phyloP scores from a whole-genome alignment of 345 rosid species.

The Citrus mangshanensis region DNA sequence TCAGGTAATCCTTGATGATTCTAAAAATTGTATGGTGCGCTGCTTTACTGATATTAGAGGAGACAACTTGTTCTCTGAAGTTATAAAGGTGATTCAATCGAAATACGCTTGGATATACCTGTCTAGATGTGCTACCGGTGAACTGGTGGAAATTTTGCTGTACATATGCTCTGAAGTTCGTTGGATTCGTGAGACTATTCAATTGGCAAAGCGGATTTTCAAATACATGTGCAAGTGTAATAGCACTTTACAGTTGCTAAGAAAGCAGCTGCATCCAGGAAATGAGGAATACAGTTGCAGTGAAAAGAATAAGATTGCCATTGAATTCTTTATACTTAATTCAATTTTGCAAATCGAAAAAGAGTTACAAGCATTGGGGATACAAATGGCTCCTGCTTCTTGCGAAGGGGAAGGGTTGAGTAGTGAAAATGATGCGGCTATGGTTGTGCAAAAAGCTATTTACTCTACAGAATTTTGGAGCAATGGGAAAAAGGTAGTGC shows the following conservation, averaged over 20 bases:
- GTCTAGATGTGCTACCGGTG: not conserved
- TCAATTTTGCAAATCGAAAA: slow-evolving; percentile 6
- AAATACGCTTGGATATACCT: not conserved
- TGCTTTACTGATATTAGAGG: not conserved
- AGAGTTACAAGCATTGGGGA: not conserved
- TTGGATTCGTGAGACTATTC: not conserved
- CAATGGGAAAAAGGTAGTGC: slow-evolving; percentile 4
- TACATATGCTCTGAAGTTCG: not conserved
- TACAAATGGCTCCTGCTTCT: not conserved
- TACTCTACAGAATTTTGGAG: slow-evolving; percentile 7
- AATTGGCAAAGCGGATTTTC: not conserved
- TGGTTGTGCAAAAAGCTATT: not conserved
- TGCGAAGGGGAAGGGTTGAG: not conserved
- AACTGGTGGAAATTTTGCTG: not conserved
- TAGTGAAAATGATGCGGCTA: not conserved
- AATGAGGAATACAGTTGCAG: not conserved
- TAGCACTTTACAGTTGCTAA: not conserved
- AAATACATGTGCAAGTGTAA: not conserved
- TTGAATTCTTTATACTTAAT: not conserved
- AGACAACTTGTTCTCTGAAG: not conserved
- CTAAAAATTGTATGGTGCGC: not conserved
- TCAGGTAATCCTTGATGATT: slow-evolving; percentile 1
- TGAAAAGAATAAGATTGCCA: not conserved
- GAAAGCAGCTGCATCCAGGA: not conserved
- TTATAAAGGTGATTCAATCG: not conserved